Evolutionary conservation across 2,329 filamentous ascomycete genomes (phyloP), one percentile per base, ranked within the genome.

Genomic region (Orbilia quercus): DNA sequence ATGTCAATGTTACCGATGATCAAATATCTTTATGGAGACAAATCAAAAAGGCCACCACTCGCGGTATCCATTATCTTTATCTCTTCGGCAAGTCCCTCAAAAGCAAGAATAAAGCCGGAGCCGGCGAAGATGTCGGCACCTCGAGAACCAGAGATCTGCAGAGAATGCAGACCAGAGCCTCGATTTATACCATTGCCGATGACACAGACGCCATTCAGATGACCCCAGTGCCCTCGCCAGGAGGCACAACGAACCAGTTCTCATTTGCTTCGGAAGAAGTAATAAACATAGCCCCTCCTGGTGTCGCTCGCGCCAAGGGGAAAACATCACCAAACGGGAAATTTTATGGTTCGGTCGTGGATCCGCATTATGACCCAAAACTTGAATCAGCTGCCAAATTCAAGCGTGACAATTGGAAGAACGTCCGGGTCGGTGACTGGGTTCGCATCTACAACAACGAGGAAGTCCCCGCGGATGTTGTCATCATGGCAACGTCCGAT

Each of bases 401-500:
- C 82, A 94, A 96, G 81, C 91, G 90, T 77, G 93, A 97, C 79
- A 89, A 88, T 45, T 99, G 95, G 95, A 99, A 99, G 82, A 96
- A 89, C 78, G 85, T 99, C 12, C 89, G 93, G 78, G 95, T 99
- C 7, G 95, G 95, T 51, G 95, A 99, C 81, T 98, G 96, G 81
- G 90, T 99, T 62, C 91, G 96, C 76, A 87, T 99, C 55, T 98
- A 97, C 82, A 97, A 96, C 78, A 91, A 96, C 76, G 95, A 99
- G 78, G 92, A 96, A 77, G 88, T 99, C 22, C 96, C 95, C 0
- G 94, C 95, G 51, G 95, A 99, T 81, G 84, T 99, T 50, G 89
- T 98, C 51, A 90, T 99, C 45, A 82, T 99, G 22, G 91, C 95
- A 1, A 98, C 95, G 0, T 96, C 95, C 1, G 95, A 98, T 77